phyloP scores from a whole-genome alignment of 83 land plant species.

The Picea engelmannii region DNA sequence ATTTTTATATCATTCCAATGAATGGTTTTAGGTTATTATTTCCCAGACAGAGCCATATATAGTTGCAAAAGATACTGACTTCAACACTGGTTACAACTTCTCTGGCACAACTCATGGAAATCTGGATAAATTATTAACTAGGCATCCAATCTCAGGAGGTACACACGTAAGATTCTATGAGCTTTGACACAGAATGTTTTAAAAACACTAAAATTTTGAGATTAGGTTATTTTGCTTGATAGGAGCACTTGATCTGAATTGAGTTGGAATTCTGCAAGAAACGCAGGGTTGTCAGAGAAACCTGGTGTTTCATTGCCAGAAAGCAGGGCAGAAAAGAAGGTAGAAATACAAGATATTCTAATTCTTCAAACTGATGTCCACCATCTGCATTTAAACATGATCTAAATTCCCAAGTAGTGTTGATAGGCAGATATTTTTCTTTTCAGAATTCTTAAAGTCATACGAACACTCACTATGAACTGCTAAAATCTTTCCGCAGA shows the following conservation, averaged over 20 bases:
- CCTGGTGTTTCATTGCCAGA: slow-evolving; percentile 1
- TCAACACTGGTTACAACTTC: slow-evolving; percentile 2
- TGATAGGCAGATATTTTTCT: not conserved
- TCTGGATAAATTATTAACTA: slow-evolving; percentile 12
- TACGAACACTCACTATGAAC: not conserved
- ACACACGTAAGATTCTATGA: slow-evolving; percentile 18
- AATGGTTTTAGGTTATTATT: not conserved
- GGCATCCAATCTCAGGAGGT: slow-evolving; percentile 18
- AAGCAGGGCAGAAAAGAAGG: not conserved
- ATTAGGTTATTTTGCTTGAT: slow-evolving; percentile 4
- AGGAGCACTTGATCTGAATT: slow-evolving; percentile 16
- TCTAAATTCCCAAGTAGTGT: not conserved
- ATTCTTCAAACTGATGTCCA: not conserved
- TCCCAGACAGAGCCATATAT: not conserved
- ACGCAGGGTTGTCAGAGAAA: slow-evolving; percentile 14
- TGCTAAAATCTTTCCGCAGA: slow-evolving; percentile 11
- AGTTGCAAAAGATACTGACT: not conserved
- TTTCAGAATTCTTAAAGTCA: not conserved
- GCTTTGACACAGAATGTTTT: slow-evolving; percentile 5
- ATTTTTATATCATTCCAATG: not conserved
- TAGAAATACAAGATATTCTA: not conserved
- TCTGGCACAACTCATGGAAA: slow-evolving; percentile 2
- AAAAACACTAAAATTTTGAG: slow-evolving; percentile 11
- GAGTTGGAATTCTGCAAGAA: slow-evolving; percentile 14
- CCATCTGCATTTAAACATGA: not conserved